Evolutionary conservation across 1,139 yeast species (phyloP), one percentile per base, ranked within the genome.

Genomic region (Suhomyces anneliseae): DNA sequence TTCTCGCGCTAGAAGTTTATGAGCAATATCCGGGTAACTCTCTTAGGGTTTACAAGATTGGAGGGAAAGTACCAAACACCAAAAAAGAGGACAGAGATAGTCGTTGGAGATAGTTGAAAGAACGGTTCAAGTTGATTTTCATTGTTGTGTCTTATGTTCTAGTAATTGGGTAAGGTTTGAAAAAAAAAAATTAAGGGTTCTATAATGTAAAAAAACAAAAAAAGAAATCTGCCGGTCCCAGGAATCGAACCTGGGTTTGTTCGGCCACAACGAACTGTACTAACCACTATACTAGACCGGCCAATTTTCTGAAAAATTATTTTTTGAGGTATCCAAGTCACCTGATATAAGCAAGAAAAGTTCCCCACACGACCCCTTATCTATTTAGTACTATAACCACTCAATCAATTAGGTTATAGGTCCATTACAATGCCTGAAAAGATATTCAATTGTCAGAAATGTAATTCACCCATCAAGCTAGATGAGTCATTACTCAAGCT

Each of bases 221-320:
- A 14, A 14, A 14, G 15, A 62, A 57, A 48, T 27, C 33, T 69
- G 72, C 73, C 71, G 72, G 68, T 64, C 70, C 73, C 73, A 68
- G 72, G 72, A 69, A 69, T 69, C 74, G 73, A 69, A 70, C 74
- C 63, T 70, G 74, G 74, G 74, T 69, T 62, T 62, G 68, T 61
- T 68, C 73, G 70, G 73, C 74, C 74, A 69, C 74, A 69, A 69
- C 70, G 73, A 69, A 61, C 68, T 67, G 74, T 69, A 69, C 74
- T 69, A 55, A 69, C 74, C 73, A 69, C 74, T 69, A 69, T 68
- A 69, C 73, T 64, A 68, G 70, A 63, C 67, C 72, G 70, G 73
- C 72, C 43, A 11, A 27, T 14, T 56, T 48, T 15, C 12, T 42
- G 39, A 31, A 26, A 29, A 29, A 29, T 29, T 8, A 3, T 8